Evolutionary conservation across 2,329 filamentous ascomycete genomes (phyloP), one percentile per base, ranked within the genome.

Genomic region (Fusarium clavum): DNA sequence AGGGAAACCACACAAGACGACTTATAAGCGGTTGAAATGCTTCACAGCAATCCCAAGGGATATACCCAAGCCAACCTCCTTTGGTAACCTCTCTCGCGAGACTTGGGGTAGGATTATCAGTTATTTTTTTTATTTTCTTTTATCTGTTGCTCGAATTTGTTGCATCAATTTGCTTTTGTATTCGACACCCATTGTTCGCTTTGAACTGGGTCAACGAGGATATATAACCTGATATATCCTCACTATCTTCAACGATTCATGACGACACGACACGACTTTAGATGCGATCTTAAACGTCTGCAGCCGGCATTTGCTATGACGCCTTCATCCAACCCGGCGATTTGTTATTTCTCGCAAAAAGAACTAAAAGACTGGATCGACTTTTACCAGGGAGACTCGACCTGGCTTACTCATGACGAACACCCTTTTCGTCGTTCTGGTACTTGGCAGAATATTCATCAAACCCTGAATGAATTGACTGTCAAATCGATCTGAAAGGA

Each of bases 1-100:
- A 62, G 49, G 43, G 44, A 64, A 54, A 59, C 64, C 57, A 64
- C 61, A 63, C 71, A 75, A 70, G 68, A 71, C 64, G 66, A 72
- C 67, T 77, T 78, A 79, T 64, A 79, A 65, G 75, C 73, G 78
- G 74, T 80, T 78, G 78, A 78, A 80, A 79, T 70, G 78, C 80
- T 81, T 80, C 79, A 73, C 78, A 75, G 78, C 78, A 74, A 67
- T 78, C 74, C 73, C 70, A 67, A 73, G 59, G 76, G 74, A 78
- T 74, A 78, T 77, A 75, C 71, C 73, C 73, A 68, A 59, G 70
- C 56, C 60, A 51, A 57, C 56, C 65, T 72, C 66, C 67, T 69
- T 71, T 61, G 70, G 69, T 69, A 73, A 72, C 65, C 60, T 66
- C 72, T 75, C 73, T 70, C 72, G 63, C 60, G 73, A 73, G 73